These are phyloP conservation scores for Zoysia pacifica DNA, from an alignment of 176 grass and related monocot genomes.

Conservation along the genomic window DNA sequence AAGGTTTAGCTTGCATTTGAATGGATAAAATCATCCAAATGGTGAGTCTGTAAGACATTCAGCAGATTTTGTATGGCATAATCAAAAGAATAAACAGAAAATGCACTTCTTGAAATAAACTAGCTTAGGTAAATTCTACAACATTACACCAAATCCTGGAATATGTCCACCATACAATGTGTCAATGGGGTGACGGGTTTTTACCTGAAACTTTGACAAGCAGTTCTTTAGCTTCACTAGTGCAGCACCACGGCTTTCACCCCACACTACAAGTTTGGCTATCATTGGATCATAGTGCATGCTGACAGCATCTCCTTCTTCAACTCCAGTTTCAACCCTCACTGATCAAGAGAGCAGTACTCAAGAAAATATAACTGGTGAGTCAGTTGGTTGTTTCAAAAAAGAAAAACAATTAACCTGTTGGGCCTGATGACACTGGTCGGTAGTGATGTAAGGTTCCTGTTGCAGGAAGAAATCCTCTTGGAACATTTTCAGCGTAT, in stretches of 20 bases:
- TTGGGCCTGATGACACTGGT: slow-evolving; percentile 55
- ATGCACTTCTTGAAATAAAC: not conserved
- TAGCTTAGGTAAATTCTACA: not conserved
- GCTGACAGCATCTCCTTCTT: slow-evolving; percentile 93
- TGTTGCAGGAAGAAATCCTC: slow-evolving; percentile 94
- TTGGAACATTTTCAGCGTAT: slow-evolving; percentile 98
- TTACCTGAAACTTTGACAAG: slow-evolving; percentile 88
- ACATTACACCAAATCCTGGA: not conserved
- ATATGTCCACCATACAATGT: not conserved
- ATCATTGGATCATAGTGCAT: slow-evolving; percentile 99
- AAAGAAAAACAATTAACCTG: slow-evolving; percentile 43
- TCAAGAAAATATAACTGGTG: slow-evolving; percentile 8
- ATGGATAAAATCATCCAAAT: not conserved
- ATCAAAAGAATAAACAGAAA: not conserved
- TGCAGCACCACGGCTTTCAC: slow-evolving; percentile 76
- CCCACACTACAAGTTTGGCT: slow-evolving; percentile 98
- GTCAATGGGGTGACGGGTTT: slow-evolving; percentile 5
- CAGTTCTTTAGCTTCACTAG: slow-evolving; percentile 85
- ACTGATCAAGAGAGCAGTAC: slow-evolving; percentile 39
- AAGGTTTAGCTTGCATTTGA: not conserved
- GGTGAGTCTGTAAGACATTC: not conserved
- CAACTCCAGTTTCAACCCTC: slow-evolving; percentile 97
- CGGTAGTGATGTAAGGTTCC: slow-evolving; percentile 87
- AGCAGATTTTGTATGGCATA: not conserved
- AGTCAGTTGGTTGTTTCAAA: not conserved